A percentile compares a stretch with the other conserved stretches of the same genome.
phyloP scores from a whole-genome alignment of 2,329 filamentous ascomycete genomes.

The Tolypocladium inflatum region DNA sequence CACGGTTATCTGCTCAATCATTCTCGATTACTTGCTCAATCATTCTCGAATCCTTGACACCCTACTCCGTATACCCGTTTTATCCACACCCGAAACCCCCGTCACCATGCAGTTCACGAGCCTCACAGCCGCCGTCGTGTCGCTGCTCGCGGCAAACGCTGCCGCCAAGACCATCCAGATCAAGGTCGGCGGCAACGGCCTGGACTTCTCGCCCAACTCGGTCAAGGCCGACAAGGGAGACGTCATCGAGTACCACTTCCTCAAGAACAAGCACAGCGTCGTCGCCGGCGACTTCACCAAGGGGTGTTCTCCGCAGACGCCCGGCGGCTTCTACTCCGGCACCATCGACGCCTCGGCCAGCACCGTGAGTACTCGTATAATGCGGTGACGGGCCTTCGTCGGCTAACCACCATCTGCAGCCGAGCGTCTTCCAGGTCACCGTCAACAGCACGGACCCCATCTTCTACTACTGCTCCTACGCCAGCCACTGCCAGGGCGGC shows the following conservation, averaged over 20 bases:
- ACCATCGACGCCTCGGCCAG: background rate
- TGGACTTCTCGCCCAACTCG: slow-evolving; percentile 26
- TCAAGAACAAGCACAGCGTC: slow-evolving; percentile 35
- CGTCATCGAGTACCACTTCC: slow-evolving; percentile 40
- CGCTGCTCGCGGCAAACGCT: slow-evolving; percentile 4
- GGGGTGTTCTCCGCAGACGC: slow-evolving; percentile 31
- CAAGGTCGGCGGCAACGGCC: slow-evolving; percentile 33
- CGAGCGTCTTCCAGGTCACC: slow-evolving; percentile 12
- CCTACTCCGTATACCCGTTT: background rate
- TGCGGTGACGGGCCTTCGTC: too few relatives aligned
- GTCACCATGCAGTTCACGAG: slow-evolving; percentile 8
- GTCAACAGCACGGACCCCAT: slow-evolving; percentile 19
- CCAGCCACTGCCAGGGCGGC: slow-evolving; percentile 17
- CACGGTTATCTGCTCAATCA: background rate
- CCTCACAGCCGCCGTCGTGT: slow-evolving; percentile 5
- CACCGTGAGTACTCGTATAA: background rate
- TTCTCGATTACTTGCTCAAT: background rate
- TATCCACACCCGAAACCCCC: background rate
- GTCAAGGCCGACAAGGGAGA: slow-evolving; percentile 33
- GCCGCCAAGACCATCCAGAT: slow-evolving; percentile 32
- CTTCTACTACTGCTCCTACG: slow-evolving; percentile 19
- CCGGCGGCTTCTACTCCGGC: slow-evolving; percentile 10
- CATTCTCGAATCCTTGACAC: background rate
- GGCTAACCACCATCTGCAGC: slow-evolving; percentile 5
- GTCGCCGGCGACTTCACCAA: slow-evolving; percentile 34